Evolutionary conservation across 2,329 filamentous ascomycete genomes (phyloP), one percentile per base, ranked within the genome.

Genomic region (Stachybotrys elegans): DNA sequence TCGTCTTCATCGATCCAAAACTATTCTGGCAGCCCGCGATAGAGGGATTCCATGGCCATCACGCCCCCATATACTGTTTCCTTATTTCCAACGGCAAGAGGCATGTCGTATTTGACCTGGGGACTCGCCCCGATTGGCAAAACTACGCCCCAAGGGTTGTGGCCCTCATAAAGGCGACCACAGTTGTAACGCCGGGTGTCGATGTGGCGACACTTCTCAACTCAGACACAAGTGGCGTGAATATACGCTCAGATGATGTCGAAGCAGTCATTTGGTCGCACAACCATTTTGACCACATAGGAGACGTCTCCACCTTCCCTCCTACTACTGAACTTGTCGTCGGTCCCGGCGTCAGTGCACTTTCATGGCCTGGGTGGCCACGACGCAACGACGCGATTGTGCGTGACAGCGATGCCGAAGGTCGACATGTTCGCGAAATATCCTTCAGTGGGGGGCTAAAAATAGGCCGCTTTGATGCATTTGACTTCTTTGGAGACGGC

Each of bases 401-500:
- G 12, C 36, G 20, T 11, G 36, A 39, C 16, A 39, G 36, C 20
- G 36, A 39, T 21, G 36, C 22, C 12, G 36, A 9, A 22, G 36
- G 36, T 12, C 17, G 36, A 22, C 4, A 4, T 13, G 20, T 39
- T 13, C 17, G 20, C 7, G 36, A 39, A 22, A 6, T 39, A 13
- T 5, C 20, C 17, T 39, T 39, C 16, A 16, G 20, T 16, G 20
- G 12, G 13, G 36, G 36, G 4, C 20, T 39, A 9, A 22, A n/a
- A 14, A 23, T 39, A 4, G 36, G 19, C 14, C 8, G 36, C n/a
- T 39, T 39, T 21, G 19, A 21, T 6, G 36, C 36, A 21, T 22
- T 13, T 22, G 36, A 39, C 36, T 39, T 22, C 22, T 39, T 39
- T 22, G 36, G 36, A 13, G 36, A 39, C 16, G 36, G 36, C 13